These are phyloP conservation scores for Lactarius akahatsu DNA, from an alignment of 768 basidiomycete genomes.

Conservation along the genomic window DNA sequence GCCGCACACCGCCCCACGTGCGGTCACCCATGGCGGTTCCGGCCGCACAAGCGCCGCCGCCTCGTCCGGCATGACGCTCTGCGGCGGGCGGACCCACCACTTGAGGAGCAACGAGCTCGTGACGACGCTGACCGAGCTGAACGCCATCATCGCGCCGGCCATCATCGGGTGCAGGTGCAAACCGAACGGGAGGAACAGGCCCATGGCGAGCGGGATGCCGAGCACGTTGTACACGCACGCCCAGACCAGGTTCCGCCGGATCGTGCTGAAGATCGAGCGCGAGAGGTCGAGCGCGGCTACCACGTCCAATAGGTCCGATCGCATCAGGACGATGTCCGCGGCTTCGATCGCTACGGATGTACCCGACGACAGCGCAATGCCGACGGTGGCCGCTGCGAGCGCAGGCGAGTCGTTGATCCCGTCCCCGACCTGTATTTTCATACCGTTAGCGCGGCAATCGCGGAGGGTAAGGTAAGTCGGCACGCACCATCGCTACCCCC, in stretches of 20 bases:
- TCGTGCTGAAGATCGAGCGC: slow-evolving; percentile 82
- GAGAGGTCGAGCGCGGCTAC: slow-evolving; percentile 95
- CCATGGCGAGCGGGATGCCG: slow-evolving; percentile 98
- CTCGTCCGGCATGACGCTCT: slow-evolving; percentile 69
- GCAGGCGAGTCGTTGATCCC: slow-evolving; percentile 99
- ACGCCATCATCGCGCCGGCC: slow-evolving; percentile 98
- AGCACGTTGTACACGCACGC: slow-evolving; percentile 93
- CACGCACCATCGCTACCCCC: slow-evolving; percentile 86
- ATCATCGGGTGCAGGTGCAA: slow-evolving; percentile 97
- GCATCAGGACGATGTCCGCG: slow-evolving; percentile 97
- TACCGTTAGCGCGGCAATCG: neutral
- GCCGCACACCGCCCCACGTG: slow-evolving; percentile 44
- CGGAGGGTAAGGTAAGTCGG: neutral
- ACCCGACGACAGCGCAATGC: slow-evolving; percentile 93
- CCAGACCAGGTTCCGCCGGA: slow-evolving; percentile 92
- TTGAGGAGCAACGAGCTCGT: slow-evolving; percentile 82
- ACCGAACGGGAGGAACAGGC: slow-evolving; percentile 87
- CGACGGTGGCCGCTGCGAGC: slow-evolving; percentile 92
- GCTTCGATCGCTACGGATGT: slow-evolving; percentile 98
- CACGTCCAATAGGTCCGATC: slow-evolving; percentile 93
- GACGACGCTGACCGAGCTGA: slow-evolving; percentile 94
- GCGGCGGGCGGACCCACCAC: slow-evolving; percentile 75
- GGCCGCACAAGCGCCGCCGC: slow-evolving; percentile 24
- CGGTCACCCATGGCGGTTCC: slow-evolving; percentile 43
- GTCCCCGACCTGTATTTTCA: slow-evolving; percentile 76